Evolutionary conservation across 768 basidiomycete species (phyloP), one percentile per base, ranked within the genome.

Genomic region (Dioszegia aurantiaca): DNA sequence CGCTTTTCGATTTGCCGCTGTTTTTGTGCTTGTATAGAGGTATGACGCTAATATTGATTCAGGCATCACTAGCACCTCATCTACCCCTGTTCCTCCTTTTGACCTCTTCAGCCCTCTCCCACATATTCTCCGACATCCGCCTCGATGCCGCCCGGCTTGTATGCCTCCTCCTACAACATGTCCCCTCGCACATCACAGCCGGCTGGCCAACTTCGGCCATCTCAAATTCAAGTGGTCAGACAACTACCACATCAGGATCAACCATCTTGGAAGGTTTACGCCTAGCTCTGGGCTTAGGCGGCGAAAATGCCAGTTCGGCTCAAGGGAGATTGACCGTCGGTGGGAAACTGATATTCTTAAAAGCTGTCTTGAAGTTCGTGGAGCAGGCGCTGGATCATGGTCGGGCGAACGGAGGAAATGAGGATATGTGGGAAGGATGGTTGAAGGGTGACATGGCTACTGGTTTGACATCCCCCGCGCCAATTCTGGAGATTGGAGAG

Each of bases 71-170:
- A 0, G 59, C 79, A 0, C 91, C 93, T 4, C 89, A 95, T 69
- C 80, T 87, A 0, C 80, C 88, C 1, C 68, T 85, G 0, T 79
- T 97, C 4, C 80, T 97, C 23, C 83, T 98, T 16, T 94, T 92
- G 73, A 85, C 85, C 0, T 86, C 89, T 5, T 94, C 92, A 10
- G 90, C 90, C 0, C 87, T 93, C 74, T 92, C 90, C 0, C 88
- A 93, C 67, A 94, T 98, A 45, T 95, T 92, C 74, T 92, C 92
- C 21, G 90, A 94, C 75, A 90, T 97, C 59, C 83, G 91, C 16
- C 82, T 97, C 37, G 93, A 97, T 70, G 89, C 90, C 2, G 81
- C 94, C 54, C 85, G 86, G 12, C 84, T 90, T 64, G 77, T 97
- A 41, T 83, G 88, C 66, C 72, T 93, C 23, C 81, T 90, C 39